Conservation (phyloP, 179 eudicot species). For the Silene noctiflora region DNA sequence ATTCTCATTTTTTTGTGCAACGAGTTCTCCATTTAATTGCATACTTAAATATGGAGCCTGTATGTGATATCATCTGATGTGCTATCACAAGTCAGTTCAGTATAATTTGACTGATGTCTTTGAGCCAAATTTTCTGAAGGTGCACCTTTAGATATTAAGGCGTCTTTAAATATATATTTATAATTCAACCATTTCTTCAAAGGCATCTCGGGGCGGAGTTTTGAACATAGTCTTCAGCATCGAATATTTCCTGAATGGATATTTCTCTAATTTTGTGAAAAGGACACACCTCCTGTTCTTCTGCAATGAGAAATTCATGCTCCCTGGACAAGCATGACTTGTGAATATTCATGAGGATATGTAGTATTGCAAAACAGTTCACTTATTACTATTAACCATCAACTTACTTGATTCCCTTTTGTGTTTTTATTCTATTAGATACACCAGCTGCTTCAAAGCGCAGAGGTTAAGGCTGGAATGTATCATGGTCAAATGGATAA, state of each 20-base stretch:
- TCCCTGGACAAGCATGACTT: slow-evolving; percentile 14
- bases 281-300: background rate
- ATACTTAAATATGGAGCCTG: background rate
- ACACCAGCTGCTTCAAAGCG: slow-evolving; percentile 45
- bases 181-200: background rate
- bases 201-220: background rate
- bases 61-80: background rate
- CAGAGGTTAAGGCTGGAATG: slow-evolving; percentile 66
- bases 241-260: background rate
- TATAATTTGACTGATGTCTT: background rate
- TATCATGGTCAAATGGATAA: slow-evolving; percentile 82
- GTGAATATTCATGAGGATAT: background rate
- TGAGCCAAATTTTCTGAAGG: background rate
- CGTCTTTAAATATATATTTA: background rate
- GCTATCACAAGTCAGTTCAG: background rate
- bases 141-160: background rate
- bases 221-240: background rate
- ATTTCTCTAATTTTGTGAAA: background rate
- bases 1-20: background rate
- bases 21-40: background rate
- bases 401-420: slow-evolving; percentile 9
- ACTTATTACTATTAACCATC: background rate
- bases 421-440: slow-evolving; percentile 36
- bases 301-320: background rate
- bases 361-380: background rate